Evolutionary conservation across 2,329 filamentous ascomycete species (phyloP), one percentile per base, ranked within the genome.

Genomic region (Furcasterigmium furcatum): DNA sequence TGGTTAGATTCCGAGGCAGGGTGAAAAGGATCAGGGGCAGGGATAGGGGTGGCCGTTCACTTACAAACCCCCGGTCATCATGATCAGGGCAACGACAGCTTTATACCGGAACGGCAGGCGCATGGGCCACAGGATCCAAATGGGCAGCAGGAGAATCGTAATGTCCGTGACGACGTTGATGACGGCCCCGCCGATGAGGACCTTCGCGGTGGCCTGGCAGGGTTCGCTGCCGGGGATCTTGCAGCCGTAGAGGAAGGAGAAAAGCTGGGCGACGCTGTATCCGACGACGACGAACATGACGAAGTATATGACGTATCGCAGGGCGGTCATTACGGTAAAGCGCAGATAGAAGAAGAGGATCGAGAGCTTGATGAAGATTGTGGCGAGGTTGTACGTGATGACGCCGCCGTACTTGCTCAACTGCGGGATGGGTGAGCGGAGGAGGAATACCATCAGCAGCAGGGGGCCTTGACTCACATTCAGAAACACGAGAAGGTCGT

Each of bases 341-440:
- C 54, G 53, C 1, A 56, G 46, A 36, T 53, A 56, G 12, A 56
- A 56, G 14, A 46, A 29, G 4, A 56, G 39, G 12, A 56, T 51
- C 2, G 54, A 56, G 4, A 46, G 50, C 16, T 56, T 56, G 18
- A 49, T 51, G 13, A 56, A 56, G 10, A 56, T 27, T 2, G 50
- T 49, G 2, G 52, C 47, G 6, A 56, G 21, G 30, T 52, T 56
- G 30, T 56, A 56, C 10, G 46, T 39, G 36, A 39, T 39, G 36
- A 39, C 36, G 21, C 36, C 36, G 19, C 36, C 36, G 12, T 39
- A 24, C 13, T 20, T 39, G 20, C 19, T 24, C 9, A 39, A 5
- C 36, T 39, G 9, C 20, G n/a, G n/a, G n/a, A 21, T 2, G 19
- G 1, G 19, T n/a, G 3, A 22, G 36, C 2, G 10, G 5, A 22